Evolutionary conservation across 73 alveolate genomes (phyloP).

Genomic region (Paramecium sexaurelia): DNA sequence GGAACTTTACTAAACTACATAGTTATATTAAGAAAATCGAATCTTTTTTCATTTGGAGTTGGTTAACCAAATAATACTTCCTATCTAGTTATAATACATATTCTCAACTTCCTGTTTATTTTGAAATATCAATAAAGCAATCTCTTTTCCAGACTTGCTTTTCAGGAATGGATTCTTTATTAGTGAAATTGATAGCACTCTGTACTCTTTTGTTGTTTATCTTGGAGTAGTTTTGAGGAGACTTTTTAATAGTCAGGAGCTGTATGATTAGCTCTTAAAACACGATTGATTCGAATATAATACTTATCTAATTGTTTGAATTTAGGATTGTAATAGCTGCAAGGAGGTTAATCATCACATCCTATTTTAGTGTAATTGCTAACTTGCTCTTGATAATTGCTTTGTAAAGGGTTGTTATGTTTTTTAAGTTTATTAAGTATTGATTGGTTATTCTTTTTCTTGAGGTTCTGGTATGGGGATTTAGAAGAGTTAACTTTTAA

Average conservation of each 20-base stretch:
- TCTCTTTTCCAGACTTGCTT: neutral
- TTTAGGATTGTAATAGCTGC: constrained; percentile 61
- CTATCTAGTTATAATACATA: neutral
- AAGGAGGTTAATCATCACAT: constrained; percentile 24
- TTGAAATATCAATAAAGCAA: neutral
- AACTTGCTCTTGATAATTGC: neutral
- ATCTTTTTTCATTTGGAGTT: constrained; percentile 53
- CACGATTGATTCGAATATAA: neutral
- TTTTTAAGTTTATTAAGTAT: neutral
- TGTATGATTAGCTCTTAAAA: neutral
- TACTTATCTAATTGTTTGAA: constrained; percentile 50
- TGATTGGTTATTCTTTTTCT: neutral
- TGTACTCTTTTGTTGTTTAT: neutral
- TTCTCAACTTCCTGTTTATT: neutral
- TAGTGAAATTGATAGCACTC: neutral
- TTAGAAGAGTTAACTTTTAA: neutral
- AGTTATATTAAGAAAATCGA: constrained; percentile 9
- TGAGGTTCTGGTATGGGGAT: neutral
- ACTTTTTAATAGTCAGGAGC: neutral
- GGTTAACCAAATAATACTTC: neutral
- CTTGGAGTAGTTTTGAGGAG: neutral
- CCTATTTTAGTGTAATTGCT: neutral
- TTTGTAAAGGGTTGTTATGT: neutral
- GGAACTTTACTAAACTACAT: neutral
- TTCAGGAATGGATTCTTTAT: neutral